Evolutionary conservation across 2,329 filamentous ascomycete genomes (phyloP).

Genomic region (Aureobasidium sp.): DNA sequence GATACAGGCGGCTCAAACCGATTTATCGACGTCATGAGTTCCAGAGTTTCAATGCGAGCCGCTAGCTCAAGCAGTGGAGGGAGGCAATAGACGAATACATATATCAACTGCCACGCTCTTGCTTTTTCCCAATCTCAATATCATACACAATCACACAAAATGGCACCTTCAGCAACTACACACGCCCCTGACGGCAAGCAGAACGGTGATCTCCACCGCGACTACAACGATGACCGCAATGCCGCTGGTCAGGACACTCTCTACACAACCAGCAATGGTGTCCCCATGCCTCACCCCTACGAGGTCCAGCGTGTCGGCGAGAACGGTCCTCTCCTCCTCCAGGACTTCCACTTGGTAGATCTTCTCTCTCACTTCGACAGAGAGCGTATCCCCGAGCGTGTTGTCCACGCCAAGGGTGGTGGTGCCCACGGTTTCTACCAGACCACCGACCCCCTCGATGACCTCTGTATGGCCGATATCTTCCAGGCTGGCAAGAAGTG

Average conservation of each 20-base stretch:
- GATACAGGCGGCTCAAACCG: background rate
- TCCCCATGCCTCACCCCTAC: slow-evolving; percentile 39
- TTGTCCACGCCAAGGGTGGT: slow-evolving; percentile 42
- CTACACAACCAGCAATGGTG: slow-evolving; percentile 50
- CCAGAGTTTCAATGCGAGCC: background rate
- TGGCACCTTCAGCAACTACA: slow-evolving; percentile 19
- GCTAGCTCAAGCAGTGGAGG: background rate
- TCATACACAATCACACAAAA: slow-evolving; percentile 10
- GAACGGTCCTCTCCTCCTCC: slow-evolving; percentile 49
- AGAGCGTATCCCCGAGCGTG: slow-evolving; percentile 42
- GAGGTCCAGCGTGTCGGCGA: slow-evolving; percentile 49
- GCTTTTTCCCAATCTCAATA: background rate
- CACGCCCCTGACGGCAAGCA: slow-evolving; percentile 22
- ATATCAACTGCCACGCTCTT: background rate
- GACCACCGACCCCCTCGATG: slow-evolving; percentile 38
- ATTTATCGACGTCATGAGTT: background rate
- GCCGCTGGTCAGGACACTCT: slow-evolving; percentile 35
- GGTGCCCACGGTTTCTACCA: slow-evolving; percentile 42
- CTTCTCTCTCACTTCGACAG: slow-evolving; percentile 43
- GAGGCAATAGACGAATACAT: background rate
- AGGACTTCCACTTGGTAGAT: slow-evolving; percentile 44
- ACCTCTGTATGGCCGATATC: slow-evolving; percentile 37
- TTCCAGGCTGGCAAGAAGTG: slow-evolving; percentile 60
- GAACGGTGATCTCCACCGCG: slow-evolving; percentile 31
- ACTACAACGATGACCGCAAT: slow-evolving; percentile 38